Conservation (phyloP, 179 eudicot genomes). For the Camellia oleifera region DNA sequence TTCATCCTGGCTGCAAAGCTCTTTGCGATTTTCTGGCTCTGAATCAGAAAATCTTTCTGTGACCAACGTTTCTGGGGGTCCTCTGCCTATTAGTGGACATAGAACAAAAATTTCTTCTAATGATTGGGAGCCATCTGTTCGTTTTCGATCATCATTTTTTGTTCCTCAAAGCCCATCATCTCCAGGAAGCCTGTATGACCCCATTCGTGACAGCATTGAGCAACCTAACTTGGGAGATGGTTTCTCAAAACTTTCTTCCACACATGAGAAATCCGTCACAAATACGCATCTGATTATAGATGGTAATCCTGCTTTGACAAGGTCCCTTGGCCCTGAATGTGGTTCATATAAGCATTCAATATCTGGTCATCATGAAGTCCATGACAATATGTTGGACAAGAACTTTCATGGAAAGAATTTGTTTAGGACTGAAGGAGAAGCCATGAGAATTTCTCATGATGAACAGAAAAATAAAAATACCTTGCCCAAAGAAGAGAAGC, state of each 20-base stretch:
- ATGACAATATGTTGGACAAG: constrained; percentile 24
- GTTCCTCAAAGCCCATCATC: constrained; percentile 40
- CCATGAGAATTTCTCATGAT: constrained; percentile 38
- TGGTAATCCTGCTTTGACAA: constrained; percentile 18
- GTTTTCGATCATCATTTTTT: constrained; percentile 61
- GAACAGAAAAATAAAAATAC: constrained; percentile 31
- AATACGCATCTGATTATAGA: constrained; percentile 14
- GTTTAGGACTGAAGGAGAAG: constrained; percentile 44
- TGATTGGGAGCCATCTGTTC: constrained; percentile 89
- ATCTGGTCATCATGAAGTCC: constrained; percentile 25
- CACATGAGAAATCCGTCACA: constrained; percentile 26
- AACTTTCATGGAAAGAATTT: constrained; percentile 31
- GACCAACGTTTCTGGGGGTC: constrained; percentile 26
- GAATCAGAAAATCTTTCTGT: constrained; percentile 26
- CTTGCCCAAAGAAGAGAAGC: constrained; percentile 42
- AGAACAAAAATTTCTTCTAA: constrained; percentile 37
- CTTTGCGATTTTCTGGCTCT: constrained; percentile 41
- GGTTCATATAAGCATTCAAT: constrained; percentile 26
- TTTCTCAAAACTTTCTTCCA: constrained; percentile 31
- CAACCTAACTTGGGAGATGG: constrained; percentile 32
- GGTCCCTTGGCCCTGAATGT: constrained; percentile 21
- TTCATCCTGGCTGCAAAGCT: constrained; percentile 33
- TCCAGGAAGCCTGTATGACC: constrained; percentile 57
- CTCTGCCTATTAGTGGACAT: constrained; percentile 22
- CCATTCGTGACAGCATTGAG: constrained; percentile 66